Base-by-base conservation (phyloP, 1,284 basidiomycete genomes). In the Crucibulum parvulum region DNA sequence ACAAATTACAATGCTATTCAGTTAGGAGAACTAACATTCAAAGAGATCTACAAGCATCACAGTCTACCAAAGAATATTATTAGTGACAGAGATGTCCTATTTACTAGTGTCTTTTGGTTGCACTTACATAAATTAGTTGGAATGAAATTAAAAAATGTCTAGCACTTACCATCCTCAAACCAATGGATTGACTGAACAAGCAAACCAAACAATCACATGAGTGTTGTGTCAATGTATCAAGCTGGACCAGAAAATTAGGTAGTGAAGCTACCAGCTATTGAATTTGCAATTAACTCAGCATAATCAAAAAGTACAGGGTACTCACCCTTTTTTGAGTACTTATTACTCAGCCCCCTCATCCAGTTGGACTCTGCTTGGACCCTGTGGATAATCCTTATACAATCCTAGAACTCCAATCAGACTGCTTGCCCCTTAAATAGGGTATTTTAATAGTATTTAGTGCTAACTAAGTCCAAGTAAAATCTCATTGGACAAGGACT, bases 111-210 rank as follows among this genome's bases (percentile, higher is more conserved):
- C 1, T 83, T 84, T 61, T 85, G 82, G 81, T 61, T 57, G 7
- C 55, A 69, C 2, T 60, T 83, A 1, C 65, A 77, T 55, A 53
- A 66, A 16, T 62, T 79, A 1, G 62, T 75, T 1, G 53, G 45
- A 0, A 52, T 48, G 15, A 53, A 65, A 47, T 62, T 81, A 0
- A 60, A 60, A 64, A 1, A 73, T 84, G 74, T 81, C 77, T 0
- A 77, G 75, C 0, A 62, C 77, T 0, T 84, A 76, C 48, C 81
- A 84, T 54, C 81, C 81, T 0, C 67, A 84, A 56, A 78, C 73
- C 0, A 16, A 53, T 34, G n/a, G 38, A 2, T 15, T 37, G 10
- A 53, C 51, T 2, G 36, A 53, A 53, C 11, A 11, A 2, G 51
- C 10, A 8, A 41, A 53, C 36, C 11, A 38, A n/a, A 41, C 51